These are phyloP conservation scores for Discostella stelligeroides DNA, from an alignment of 108 stramenopile genomes.

Conservation along the genomic window DNA sequence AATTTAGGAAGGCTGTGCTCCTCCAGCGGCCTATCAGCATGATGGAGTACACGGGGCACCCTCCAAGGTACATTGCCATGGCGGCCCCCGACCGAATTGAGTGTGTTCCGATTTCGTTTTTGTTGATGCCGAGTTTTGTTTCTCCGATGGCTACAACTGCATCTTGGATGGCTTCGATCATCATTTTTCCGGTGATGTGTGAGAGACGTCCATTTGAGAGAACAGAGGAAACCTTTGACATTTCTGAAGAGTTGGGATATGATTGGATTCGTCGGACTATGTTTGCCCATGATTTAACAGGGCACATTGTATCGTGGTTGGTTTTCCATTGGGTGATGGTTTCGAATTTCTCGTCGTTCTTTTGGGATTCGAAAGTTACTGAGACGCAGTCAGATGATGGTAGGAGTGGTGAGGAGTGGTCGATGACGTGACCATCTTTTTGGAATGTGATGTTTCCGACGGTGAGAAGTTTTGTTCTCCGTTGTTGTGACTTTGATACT, in stretches of 20 bases:
- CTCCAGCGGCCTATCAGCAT: not conserved
- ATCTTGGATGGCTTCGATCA: not conserved
- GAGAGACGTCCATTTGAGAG: not conserved
- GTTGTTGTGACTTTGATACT: conserved; percentile 4
- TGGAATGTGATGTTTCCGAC: not conserved
- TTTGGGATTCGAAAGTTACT: too few relatives aligned
- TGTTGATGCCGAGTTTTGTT: not conserved
- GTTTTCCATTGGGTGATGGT: not conserved
- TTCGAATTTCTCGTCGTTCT: too few relatives aligned
- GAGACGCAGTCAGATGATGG: not conserved
- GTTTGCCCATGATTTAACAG: not conserved
- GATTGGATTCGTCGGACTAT: not conserved
- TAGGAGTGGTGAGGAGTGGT: not conserved
- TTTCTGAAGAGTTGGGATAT: not conserved
- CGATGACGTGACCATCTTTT: not conserved
- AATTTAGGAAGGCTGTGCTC: not conserved
- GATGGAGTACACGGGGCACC: not conserved
- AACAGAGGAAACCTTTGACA: not conserved
- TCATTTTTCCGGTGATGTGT: not conserved
- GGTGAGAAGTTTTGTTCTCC: not conserved
- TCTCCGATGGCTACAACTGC: not conserved
- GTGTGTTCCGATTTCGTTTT: not conserved
- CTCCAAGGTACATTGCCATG: conserved; percentile 2
- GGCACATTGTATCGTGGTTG: not conserved
- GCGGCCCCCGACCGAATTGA: not conserved